A percentile compares a stretch with the other conserved stretches of the same genome.
These are phyloP conservation scores for Corylus heterophylla DNA, from an alignment of 306 rosid genomes.

Conservation along the genomic window DNA sequence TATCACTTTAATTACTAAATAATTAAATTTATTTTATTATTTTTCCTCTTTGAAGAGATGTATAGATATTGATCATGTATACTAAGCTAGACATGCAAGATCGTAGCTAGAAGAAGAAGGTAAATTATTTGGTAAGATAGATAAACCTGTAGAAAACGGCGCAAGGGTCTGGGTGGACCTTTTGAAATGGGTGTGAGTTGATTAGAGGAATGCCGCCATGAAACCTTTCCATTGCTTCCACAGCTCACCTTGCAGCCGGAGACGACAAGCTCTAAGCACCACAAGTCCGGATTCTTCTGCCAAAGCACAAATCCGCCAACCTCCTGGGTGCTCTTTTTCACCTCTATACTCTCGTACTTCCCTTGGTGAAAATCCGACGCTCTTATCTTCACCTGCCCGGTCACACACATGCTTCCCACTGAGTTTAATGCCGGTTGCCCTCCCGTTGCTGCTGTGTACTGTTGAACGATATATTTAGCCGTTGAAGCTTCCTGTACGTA, in stretches of 20 bases:
- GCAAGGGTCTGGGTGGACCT: conserved; percentile 89
- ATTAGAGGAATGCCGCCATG: conserved; percentile 91
- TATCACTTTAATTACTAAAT: too few species aligned
- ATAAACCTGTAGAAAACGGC: conserved; percentile 88
- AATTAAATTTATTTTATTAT: too few species aligned
- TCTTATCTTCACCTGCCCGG: conserved; percentile 69
- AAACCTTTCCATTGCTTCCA: conserved; percentile 85
- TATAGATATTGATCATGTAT: neutral
- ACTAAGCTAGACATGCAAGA: too few species aligned
- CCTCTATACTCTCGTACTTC: conserved; percentile 37
- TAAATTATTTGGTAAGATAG: neutral
- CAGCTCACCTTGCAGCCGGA: conserved; percentile 79
- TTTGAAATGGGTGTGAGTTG: conserved; percentile 59
- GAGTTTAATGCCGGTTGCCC: conserved; percentile 80
- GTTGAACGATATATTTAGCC: conserved; percentile 90
- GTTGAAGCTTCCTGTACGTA: conserved; percentile 82
- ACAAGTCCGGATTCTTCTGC: conserved; percentile 92
- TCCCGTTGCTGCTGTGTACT: conserved; percentile 92
- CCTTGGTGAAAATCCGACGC: conserved; percentile 79
- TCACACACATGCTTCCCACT: conserved; percentile 80
- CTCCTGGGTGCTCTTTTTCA: conserved; percentile 68
- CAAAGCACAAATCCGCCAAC: conserved; percentile 78
- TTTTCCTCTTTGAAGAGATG: neutral
- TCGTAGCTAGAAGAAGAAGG: neutral
- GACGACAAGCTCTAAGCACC: conserved; percentile 74